phyloP scores from a whole-genome alignment of 2,329 filamentous ascomycete genomes.

The Cercospora berteroae region DNA sequence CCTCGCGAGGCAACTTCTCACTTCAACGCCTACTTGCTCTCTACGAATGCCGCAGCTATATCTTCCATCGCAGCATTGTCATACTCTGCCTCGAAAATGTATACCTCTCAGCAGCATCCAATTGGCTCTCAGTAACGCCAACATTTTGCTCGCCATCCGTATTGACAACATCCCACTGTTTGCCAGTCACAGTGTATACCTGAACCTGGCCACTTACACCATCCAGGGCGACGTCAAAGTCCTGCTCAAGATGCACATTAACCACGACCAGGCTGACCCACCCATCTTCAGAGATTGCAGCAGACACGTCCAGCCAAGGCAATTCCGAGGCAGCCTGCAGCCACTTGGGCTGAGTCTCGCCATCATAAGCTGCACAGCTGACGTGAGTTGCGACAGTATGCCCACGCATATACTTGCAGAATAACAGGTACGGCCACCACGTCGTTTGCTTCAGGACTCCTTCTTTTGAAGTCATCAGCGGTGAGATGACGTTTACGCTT shows the following conservation, averaged over 20 bases:
- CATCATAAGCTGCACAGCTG: conserved; percentile 61
- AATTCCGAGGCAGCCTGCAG: conserved; percentile 64
- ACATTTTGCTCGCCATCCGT: conserved; percentile 63
- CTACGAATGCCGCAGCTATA: conserved; percentile 2
- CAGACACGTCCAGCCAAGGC: conserved; percentile 69
- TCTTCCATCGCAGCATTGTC: conserved; percentile 62
- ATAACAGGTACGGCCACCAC: conserved; percentile 72
- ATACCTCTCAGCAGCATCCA: conserved; percentile 62
- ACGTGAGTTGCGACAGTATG: conserved; percentile 66
- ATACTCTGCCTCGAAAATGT: conserved; percentile 69
- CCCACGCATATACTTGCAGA: conserved; percentile 71
- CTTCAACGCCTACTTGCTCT: neutral
- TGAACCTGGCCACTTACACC: conserved; percentile 53
- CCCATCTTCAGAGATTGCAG: conserved; percentile 58
- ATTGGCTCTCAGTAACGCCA: conserved; percentile 58
- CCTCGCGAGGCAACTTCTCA: neutral
- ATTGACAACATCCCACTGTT: conserved; percentile 59
- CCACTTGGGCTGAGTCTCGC: conserved; percentile 65
- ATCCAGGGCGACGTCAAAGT: conserved; percentile 59
- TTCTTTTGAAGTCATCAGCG: conserved; percentile 66
- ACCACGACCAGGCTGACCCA: conserved; percentile 67
- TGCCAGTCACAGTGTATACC: conserved; percentile 63
- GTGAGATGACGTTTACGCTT: conserved; percentile 73
- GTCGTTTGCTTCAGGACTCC: conserved; percentile 69
- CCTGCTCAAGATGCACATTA: conserved; percentile 63